Conservation (phyloP, 2,329 filamentous ascomycete species). For the Zopfia rhizophila region DNA sequence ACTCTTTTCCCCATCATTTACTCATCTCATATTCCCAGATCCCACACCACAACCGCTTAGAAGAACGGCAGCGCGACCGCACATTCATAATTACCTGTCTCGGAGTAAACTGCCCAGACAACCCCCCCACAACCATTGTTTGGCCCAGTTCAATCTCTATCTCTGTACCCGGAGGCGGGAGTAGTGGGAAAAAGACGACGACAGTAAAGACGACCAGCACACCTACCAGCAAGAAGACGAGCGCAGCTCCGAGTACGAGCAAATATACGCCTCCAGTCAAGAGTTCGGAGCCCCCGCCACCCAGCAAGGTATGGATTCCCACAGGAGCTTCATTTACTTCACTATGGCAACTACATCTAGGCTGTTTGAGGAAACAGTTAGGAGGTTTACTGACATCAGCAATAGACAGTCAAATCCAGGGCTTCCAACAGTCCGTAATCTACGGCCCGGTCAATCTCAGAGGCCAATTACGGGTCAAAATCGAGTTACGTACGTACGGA, state of each 20-base stretch:
- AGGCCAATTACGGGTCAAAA: too few relatives aligned
- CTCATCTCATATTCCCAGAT: constrained; percentile 18
- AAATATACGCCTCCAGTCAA: constrained; percentile 20
- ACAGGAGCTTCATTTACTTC: too few relatives aligned
- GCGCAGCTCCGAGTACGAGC: constrained; percentile 10
- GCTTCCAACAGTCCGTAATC: too few relatives aligned
- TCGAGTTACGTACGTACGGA: too few relatives aligned
- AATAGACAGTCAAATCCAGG: constrained; percentile 24
- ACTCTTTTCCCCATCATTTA: background rate
- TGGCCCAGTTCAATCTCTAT: constrained; percentile 18
- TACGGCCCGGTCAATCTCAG: too few relatives aligned
- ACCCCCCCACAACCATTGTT: constrained; percentile 23
- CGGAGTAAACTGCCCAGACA: constrained; percentile 26
- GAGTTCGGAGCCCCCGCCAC: constrained; percentile 1
- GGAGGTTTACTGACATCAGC: too few relatives aligned
- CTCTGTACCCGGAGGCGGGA: constrained; percentile 2
- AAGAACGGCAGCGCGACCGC: constrained; percentile 31
- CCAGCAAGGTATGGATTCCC: constrained; percentile 25
- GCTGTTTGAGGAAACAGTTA: too few relatives aligned
- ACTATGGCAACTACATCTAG: background rate
- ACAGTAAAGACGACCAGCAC: constrained; percentile 9
- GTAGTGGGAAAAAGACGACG: constrained; percentile 12
- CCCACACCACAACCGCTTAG: constrained; percentile 30
- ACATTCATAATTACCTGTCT: constrained; percentile 42
- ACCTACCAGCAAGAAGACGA: constrained; percentile 9